Percentiles rank a stretch among this genome's conserved stretches.
These are phyloP conservation scores for Neoarthrinium moseri DNA, from an alignment of 2,329 filamentous ascomycete genomes.

Conservation along the genomic window DNA sequence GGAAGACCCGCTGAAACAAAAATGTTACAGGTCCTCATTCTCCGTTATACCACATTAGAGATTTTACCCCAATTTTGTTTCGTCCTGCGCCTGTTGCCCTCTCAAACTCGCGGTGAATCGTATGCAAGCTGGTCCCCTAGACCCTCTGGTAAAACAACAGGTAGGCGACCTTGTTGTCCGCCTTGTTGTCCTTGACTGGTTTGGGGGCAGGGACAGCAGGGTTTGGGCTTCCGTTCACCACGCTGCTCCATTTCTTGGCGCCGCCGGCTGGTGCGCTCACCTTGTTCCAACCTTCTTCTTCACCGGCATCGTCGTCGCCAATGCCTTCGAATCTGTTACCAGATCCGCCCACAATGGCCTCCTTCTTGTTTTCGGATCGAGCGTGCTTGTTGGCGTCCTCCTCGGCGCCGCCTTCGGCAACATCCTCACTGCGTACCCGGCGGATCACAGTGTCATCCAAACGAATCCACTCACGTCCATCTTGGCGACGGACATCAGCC, in stretches of 20 bases:
- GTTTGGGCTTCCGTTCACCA: slow-evolving; percentile 65
- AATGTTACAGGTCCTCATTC: background rate
- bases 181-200: slow-evolving; percentile 63
- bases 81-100: background rate
- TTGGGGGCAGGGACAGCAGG: slow-evolving; percentile 49
- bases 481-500: slow-evolving; percentile 91
- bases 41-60: background rate
- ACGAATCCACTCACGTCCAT: slow-evolving; percentile 93
- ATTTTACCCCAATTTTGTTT: background rate
- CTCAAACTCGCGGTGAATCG: background rate
- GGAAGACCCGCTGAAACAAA: background rate
- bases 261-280: slow-evolving; percentile 64
- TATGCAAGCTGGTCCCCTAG: slow-evolving; percentile 22
- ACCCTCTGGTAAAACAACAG: slow-evolving; percentile 91
- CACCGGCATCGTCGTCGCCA: slow-evolving; percentile 64
- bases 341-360: slow-evolving; percentile 35
- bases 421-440: slow-evolving; percentile 81
- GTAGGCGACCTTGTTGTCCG: slow-evolving; percentile 97
- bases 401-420: slow-evolving; percentile 80
- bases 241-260: slow-evolving; percentile 71
- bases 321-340: slow-evolving; percentile 74
- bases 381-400: slow-evolving; percentile 66
- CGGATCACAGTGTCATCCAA: slow-evolving; percentile 91
- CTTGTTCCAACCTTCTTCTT: slow-evolving; percentile 80
- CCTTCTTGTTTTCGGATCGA: slow-evolving; percentile 66